Evolutionary conservation across 1,284 basidiomycete genomes (phyloP).

Genomic region (Pseudozyma sp.): DNA sequence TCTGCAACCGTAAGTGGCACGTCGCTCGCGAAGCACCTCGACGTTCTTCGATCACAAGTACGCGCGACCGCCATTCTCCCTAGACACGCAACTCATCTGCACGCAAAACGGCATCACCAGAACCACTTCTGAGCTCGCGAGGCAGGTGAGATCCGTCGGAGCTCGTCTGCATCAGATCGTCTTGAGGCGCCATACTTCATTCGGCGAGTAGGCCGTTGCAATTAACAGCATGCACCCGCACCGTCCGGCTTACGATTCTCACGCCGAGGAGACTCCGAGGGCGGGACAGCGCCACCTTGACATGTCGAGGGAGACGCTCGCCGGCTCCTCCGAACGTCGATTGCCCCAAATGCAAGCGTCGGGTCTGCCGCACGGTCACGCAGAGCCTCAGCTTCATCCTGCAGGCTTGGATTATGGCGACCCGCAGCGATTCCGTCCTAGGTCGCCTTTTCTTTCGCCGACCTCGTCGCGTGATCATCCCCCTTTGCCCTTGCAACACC

Average conservation of each 20-base stretch:
- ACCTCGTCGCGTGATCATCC: slow-evolving; percentile 6
- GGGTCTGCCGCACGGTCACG: slow-evolving; percentile 24
- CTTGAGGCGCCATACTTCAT: neutral
- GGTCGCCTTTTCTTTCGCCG: slow-evolving; percentile 5
- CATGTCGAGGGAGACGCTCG: slow-evolving; percentile 13
- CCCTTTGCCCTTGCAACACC: neutral
- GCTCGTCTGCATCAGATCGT: slow-evolving; percentile 1
- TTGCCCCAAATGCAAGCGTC: slow-evolving; percentile 18
- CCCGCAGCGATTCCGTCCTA: slow-evolving; percentile 4
- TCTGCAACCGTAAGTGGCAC: too few relatives aligned
- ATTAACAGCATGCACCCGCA: slow-evolving; percentile 20
- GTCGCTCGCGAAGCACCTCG: too few relatives aligned
- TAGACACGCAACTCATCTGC: too few relatives aligned
- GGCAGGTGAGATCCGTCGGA: neutral
- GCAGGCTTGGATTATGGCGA: neutral
- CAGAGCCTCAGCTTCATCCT: neutral
- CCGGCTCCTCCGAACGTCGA: slow-evolving; percentile 13
- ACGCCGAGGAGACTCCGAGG: slow-evolving; percentile 1
- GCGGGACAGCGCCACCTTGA: slow-evolving; percentile 15
- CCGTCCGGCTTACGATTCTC: slow-evolving; percentile 17
- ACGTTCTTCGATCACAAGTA: too few relatives aligned
- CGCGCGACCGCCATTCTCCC: too few relatives aligned
- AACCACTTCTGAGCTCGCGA: neutral
- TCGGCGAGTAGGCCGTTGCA: neutral
- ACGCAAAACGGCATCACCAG: neutral